Evolutionary conservation across 345 rosid genomes (phyloP), one percentile per base, ranked within the genome.

Genomic region (Rhodamnia rubescens): DNA sequence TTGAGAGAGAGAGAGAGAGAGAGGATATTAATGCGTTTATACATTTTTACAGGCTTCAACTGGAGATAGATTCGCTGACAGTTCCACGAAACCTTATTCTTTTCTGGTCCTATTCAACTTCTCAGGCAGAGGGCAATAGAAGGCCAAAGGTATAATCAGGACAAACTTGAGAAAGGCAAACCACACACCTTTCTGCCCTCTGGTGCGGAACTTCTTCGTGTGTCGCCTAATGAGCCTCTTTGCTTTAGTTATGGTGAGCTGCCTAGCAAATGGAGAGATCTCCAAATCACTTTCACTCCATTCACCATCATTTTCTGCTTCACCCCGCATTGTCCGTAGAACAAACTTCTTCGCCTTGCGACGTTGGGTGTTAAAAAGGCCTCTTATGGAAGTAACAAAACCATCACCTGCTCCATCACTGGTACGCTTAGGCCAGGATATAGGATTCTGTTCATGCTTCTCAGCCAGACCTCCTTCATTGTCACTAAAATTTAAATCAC

Each of bases 391-490:
- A 83, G 97, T 97, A 42, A 96, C 99, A 86, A 97, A 97, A 82
- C 99, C 98, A 91, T 97, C 99, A 36, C 99, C 99, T 74, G 99
- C 99, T 90, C 98, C 99, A 86, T 97, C 99, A 81, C 88, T 90
- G 84, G 93, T 93, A 53, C 98, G 98, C 90, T 95, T 97, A 27
- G 94, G 91, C 88, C 92, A 97, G 64, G 96, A 90, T 29, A 92
- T 87, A 55, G 93, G 95, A 86, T 92, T 89, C 87, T 93, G 94
- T 87, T 96, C 98, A 88, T 92, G 26, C 87, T 91, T 93, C 90
- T 92, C 97, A 9, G 88, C 78, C 85, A 85, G 96, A 83, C 85
- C 87, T 74, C 89, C 93, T 82, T 97, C 99, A 57, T 91, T 93
- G 85, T 96, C 99, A 82, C 97, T 93, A 69, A 97, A 91, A 87